Evolutionary conservation across 768 basidiomycete species (phyloP).

Genomic region (Lentinula sp.): DNA sequence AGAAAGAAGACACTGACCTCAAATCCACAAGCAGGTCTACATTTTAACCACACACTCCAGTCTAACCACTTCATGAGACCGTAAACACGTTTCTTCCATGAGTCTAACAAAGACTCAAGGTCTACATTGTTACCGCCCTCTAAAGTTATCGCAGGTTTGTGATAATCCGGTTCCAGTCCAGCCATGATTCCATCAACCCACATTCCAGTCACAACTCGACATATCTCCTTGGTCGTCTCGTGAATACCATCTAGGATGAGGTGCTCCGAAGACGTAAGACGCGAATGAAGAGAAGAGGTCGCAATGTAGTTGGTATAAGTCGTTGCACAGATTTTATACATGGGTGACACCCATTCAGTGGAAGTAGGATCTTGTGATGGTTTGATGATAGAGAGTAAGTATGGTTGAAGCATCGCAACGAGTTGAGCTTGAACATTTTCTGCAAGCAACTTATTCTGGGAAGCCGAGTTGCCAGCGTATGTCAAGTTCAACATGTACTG

Average conservation of each 20-base stretch:
- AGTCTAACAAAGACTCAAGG: not conserved
- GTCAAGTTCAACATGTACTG: conserved; percentile 26
- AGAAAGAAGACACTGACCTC: conserved; percentile 9
- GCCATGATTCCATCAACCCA: conserved; percentile 15
- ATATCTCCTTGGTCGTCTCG: conserved; percentile 15
- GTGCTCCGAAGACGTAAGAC: conserved; percentile 12
- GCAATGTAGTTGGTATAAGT: conserved; percentile 23
- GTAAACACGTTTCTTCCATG: conserved; percentile 8
- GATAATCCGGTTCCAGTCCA: conserved; percentile 9
- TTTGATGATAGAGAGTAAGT: conserved; percentile 16
- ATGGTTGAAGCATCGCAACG: conserved; percentile 24
- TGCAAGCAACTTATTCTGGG: conserved; percentile 5
- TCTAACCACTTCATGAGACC: conserved; percentile 17
- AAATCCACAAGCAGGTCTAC: conserved; percentile 15
- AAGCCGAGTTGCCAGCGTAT: not conserved
- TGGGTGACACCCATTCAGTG: conserved; percentile 24
- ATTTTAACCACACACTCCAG: conserved; percentile 19
- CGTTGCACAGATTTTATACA: conserved; percentile 25
- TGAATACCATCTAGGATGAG: conserved; percentile 14
- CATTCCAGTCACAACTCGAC: conserved; percentile 11
- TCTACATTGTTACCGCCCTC: not conserved
- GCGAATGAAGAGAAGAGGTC: not conserved
- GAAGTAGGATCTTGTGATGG: conserved; percentile 2
- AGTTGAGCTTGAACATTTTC: conserved; percentile 22
- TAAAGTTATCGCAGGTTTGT: not conserved